A percentile compares a stretch with the other conserved stretches of the same genome.
phyloP scores from a whole-genome alignment of 2,329 filamentous ascomycete genomes.

The Diaporthe capsici region DNA sequence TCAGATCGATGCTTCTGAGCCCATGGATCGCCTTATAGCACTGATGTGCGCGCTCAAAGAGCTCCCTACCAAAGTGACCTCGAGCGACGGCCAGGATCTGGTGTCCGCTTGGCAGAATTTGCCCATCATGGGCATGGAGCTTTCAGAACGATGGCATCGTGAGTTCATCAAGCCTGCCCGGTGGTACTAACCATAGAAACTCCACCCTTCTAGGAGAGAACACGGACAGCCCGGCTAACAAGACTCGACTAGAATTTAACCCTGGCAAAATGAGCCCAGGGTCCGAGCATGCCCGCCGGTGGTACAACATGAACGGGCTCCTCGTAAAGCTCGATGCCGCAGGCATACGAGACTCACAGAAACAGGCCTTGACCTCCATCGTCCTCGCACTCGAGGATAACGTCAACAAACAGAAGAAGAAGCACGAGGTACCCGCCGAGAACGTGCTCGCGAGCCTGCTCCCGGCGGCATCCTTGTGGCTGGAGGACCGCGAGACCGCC shows the following conservation, averaged over 20 bases:
- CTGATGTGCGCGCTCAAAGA: not conserved
- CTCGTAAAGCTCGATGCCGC: not conserved
- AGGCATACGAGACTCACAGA: not conserved
- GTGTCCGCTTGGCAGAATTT: not conserved
- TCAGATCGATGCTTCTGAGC: not conserved
- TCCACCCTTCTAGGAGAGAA: not conserved
- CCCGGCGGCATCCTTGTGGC: not conserved
- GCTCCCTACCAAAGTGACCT: not conserved
- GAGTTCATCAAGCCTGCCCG: not conserved
- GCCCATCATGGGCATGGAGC: not conserved
- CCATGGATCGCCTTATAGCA: not conserved
- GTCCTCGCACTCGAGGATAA: not conserved
- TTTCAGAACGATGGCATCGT: not conserved
- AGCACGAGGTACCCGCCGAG: not conserved
- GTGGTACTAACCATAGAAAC: not conserved
- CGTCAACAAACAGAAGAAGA: not conserved
- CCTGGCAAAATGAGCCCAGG: not conserved
- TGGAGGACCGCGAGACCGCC: not conserved
- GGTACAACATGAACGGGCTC: not conserved
- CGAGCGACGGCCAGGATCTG: not conserved
- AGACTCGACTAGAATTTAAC: not conserved
- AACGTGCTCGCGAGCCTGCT: not conserved
- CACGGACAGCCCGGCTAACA: not conserved
- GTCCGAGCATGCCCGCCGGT: not conserved
- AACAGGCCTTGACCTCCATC: not conserved